A percentile compares a stretch with the other conserved stretches of the same genome.
Conservation (phyloP, 805 yeast species). For the Jamesozyma rosinii region DNA sequence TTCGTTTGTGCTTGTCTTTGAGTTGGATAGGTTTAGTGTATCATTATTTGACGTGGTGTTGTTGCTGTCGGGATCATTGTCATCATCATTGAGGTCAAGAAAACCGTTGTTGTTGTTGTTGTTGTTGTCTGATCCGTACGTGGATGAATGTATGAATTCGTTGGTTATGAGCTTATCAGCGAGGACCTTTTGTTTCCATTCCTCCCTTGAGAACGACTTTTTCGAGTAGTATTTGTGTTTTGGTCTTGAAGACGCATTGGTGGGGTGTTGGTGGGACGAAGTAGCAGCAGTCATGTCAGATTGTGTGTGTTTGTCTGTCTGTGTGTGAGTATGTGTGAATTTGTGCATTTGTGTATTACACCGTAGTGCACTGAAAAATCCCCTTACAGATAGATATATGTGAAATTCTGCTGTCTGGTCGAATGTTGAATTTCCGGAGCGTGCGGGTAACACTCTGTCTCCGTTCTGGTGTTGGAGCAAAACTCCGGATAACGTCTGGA, state of each 20-base stretch:
- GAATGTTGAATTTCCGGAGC: too few relatives aligned
- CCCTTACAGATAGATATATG: too few relatives aligned
- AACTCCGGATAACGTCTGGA: too few relatives aligned
- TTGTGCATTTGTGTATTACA: too few relatives aligned
- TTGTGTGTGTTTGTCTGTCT: too few relatives aligned
- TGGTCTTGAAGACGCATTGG: not conserved
- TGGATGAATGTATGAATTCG: not conserved
- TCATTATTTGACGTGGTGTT: not conserved
- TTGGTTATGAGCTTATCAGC: not conserved
- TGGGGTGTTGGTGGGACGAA: not conserved
- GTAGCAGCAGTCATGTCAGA: not conserved
- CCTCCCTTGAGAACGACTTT: slow-evolving; percentile 20
- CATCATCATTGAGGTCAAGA: not conserved
- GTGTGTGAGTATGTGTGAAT: too few relatives aligned
- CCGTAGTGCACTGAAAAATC: too few relatives aligned
- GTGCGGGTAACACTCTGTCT: too few relatives aligned
- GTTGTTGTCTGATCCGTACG: not conserved
- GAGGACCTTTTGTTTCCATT: slow-evolving; percentile 23
- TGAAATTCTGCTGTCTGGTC: too few relatives aligned
- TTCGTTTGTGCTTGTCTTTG: slow-evolving; percentile 20
- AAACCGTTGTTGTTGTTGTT: not conserved
- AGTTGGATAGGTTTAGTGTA: not conserved
- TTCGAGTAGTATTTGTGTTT: slow-evolving; percentile 1
- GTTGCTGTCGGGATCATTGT: not conserved
- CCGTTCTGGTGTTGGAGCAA: too few relatives aligned